Percentiles rank a stretch among this genome's conserved stretches.
Conservation (phyloP, 192 early-diverging fungal species). For the Linnemannia schmuckeri region DNA sequence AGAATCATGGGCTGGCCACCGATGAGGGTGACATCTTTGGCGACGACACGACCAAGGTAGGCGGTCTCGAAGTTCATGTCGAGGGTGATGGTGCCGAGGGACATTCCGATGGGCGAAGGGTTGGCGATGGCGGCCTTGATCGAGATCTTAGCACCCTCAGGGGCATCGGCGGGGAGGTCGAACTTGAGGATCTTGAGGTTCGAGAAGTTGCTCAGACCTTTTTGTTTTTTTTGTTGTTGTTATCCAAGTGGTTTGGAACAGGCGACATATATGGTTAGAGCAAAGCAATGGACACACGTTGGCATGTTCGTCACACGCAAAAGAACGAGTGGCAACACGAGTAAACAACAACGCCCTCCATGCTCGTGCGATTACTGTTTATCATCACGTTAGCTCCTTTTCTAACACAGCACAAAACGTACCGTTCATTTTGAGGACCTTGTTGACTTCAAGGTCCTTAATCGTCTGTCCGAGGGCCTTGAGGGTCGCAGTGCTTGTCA, state of each 20-base stretch:
- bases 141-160: slow-evolving; percentile 28
- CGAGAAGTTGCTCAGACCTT: slow-evolving; percentile 47
- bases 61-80: slow-evolving; percentile 47
- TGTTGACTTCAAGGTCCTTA: slow-evolving; percentile 41
- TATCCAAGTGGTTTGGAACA: no score
- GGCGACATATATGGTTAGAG: background rate
- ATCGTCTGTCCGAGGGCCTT: slow-evolving; percentile 44
- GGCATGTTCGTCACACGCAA: background rate
- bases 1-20: slow-evolving; percentile 42
- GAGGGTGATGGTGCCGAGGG: slow-evolving; percentile 44
- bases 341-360: no score
- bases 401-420: background rate
- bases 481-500: slow-evolving; percentile 43
- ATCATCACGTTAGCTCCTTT: background rate
- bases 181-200: slow-evolving; percentile 48
- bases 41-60: slow-evolving; percentile 41
- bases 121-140: slow-evolving; percentile 42
- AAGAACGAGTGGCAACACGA: no score
- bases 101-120: slow-evolving; percentile 47
- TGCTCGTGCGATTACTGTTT: no score
- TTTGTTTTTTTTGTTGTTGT: background rate
- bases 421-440: slow-evolving; percentile 47
- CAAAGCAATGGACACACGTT: background rate
- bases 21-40: slow-evolving; percentile 28
- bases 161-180: slow-evolving; percentile 31